Evolutionary conservation across 2,329 filamentous ascomycete genomes (phyloP), one percentile per base, ranked within the genome.

Genomic region (Didymella sp.): DNA sequence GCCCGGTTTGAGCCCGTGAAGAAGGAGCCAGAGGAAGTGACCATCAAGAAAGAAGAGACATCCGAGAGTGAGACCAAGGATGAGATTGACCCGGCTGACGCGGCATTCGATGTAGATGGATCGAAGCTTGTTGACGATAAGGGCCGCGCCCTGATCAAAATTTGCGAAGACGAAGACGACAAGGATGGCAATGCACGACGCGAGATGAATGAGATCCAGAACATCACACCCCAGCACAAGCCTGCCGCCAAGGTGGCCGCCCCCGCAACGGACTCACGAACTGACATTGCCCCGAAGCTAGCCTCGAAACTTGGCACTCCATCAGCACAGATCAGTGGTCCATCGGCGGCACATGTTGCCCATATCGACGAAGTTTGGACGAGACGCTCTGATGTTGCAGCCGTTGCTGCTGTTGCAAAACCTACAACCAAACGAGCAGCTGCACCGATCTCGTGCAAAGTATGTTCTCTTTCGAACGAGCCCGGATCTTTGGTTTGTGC

Each of bases 401-500:
- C 44, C 25, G 15, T 53, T 9, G 7, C 47, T 19, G 22, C 37
- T 11, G 6, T 25, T 12, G 30, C 25, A 15, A 31, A 17, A 15
- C 44, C 54, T 45, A 25, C 22, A 15, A 19, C 40, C 27, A 53
- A 49, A 41, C 56, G 52, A 31, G 50, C 58, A 46, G 53, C 50
- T 41, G 46, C 19, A 19, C 50, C 44, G 15, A 35, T 21, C 0
- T 30, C 61, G 17, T 90, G 90, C 68, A 77, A 82, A 0, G 79
- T 89, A 51, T 96, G 91, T 74, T 92, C 90, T 0, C 84, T 89
- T 47, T 77, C 78, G 47, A 93, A 92, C 69, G 77, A 81, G 6
- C 44, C 69, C 0, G 67, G 70, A 8, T 78, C 84, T 7, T 74
- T 86, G 2, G 89, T 85, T 4, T 95, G 91, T 72, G 76, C 75